phyloP scores from a whole-genome alignment of 2,329 filamentous ascomycete genomes.

The Ilyonectria mors-panacis region DNA sequence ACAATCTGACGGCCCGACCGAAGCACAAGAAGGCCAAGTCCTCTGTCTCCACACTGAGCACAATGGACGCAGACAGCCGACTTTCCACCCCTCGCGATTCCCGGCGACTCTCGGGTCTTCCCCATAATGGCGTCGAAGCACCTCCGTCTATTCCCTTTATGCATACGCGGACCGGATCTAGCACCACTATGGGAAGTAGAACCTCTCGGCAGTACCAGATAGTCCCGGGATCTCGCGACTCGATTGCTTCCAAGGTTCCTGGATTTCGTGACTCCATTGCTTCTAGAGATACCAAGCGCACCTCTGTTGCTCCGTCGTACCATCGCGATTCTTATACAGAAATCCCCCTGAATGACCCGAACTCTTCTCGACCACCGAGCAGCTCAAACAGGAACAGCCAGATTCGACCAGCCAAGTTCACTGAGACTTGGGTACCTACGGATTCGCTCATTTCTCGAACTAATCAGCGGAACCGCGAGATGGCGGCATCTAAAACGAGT shows the following conservation, averaged over 20 bases:
- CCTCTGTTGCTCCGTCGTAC: conserved; percentile 57
- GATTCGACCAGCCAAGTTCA: conserved; percentile 63
- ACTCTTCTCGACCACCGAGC: conserved; percentile 46
- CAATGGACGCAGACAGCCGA: conserved; percentile 70
- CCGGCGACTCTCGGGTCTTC: conserved; percentile 59
- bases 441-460: conserved; percentile 69
- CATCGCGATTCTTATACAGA: conserved; percentile 65
- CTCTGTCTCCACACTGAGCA: conserved; percentile 64
- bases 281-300: conserved; percentile 63
- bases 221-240: conserved; percentile 59
- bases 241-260: conserved; percentile 55
- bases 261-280: conserved; percentile 62
- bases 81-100: conserved; percentile 63
- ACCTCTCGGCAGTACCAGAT: conserved; percentile 72
- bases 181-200: conserved; percentile 67
- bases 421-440: conserved; percentile 68
- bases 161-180: conserved; percentile 79
- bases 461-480: conserved; percentile 64
- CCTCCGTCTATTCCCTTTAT: conserved; percentile 81
- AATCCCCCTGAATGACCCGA: conserved; percentile 61
- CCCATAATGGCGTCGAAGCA: conserved; percentile 62
- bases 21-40: conserved; percentile 82
- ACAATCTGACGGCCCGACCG: conserved; percentile 81
- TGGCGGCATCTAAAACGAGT: conserved; percentile 55
- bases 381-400: conserved; percentile 47